Evolutionary conservation across 257 asterid species (phyloP).

Genomic region (Anisodus acutangulus): DNA sequence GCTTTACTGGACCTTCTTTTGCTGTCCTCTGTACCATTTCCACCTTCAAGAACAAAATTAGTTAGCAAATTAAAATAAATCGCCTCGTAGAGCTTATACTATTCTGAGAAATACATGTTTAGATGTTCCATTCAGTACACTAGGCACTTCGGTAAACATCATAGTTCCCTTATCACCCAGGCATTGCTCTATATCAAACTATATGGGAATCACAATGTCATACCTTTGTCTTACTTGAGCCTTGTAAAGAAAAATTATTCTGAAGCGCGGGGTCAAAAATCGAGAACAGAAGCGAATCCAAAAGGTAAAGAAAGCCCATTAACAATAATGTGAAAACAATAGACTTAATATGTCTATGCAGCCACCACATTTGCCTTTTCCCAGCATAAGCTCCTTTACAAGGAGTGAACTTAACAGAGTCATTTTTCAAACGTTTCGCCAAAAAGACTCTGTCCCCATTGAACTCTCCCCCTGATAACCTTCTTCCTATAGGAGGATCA

Average conservation of each 20-base stretch:
- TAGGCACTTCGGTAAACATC: background rate
- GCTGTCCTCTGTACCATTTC: constrained; percentile 2
- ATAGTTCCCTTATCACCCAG: too few relatives aligned
- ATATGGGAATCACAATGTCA: background rate
- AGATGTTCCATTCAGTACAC: background rate
- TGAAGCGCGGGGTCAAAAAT: constrained; percentile 54
- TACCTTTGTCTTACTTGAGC: constrained; percentile 50
- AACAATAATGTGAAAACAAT: constrained; percentile 55
- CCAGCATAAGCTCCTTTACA: constrained; percentile 53
- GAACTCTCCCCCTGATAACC: constrained; percentile 50
- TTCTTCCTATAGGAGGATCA: constrained; percentile 61
- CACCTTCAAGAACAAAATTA: constrained; percentile 39
- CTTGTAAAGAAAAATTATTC: constrained; percentile 40
- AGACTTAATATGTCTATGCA: constrained; percentile 57
- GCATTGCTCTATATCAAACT: too few relatives aligned
- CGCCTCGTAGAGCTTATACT: background rate
- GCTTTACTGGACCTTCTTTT: constrained; percentile 41
- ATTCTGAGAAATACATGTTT: background rate
- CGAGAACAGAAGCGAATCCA: constrained; percentile 70
- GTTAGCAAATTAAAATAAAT: background rate
- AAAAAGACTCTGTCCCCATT: constrained; percentile 52
- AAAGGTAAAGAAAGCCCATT: constrained; percentile 52
- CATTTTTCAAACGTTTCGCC: constrained; percentile 53
- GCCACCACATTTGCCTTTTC: constrained; percentile 58
- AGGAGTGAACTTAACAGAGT: constrained; percentile 42